phyloP scores from a whole-genome alignment of 208 protist species.

The Acanthamoeba healyi region DNA sequence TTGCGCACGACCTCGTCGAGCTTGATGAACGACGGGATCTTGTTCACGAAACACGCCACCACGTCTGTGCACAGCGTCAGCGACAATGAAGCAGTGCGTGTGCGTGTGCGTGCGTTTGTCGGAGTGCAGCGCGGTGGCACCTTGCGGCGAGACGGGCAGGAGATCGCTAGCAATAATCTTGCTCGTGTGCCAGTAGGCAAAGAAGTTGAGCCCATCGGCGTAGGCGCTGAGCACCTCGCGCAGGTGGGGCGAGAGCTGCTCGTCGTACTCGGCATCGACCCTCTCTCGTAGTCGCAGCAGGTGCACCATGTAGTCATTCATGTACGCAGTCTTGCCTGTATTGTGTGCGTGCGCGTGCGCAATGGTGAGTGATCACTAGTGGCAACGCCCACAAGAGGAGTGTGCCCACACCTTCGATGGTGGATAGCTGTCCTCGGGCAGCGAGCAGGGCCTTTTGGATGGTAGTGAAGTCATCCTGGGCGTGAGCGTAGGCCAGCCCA shows the following conservation, averaged over 20 bases:
- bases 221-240: constrained; percentile 8
- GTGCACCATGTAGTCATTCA: constrained; percentile 66
- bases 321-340: constrained; percentile 10
- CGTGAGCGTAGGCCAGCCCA: constrained; percentile 66
- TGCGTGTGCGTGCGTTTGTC: neutral
- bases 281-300: constrained; percentile 11
- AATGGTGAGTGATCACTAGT: neutral
- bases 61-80: too few relatives aligned
- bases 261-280: constrained; percentile 9
- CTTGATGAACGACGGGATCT: constrained; percentile 38
- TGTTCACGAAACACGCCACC: constrained; percentile 44
- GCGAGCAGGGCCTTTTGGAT: constrained; percentile 56
- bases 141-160: constrained; percentile 39
- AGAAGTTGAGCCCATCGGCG: constrained; percentile 62
- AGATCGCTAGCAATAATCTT: neutral
- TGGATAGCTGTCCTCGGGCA: neutral
- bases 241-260: constrained; percentile 31
- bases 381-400: neutral
- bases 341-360: neutral
- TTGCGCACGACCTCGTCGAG: constrained; percentile 20
- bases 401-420: neutral
- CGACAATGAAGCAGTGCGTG: neutral
- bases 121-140: neutral
- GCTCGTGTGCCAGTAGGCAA: constrained; percentile 14
- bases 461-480: constrained; percentile 56